These are phyloP conservation scores for Isatis lusitanica DNA, from an alignment of 441 rosid genomes.

Conservation along the genomic window DNA sequence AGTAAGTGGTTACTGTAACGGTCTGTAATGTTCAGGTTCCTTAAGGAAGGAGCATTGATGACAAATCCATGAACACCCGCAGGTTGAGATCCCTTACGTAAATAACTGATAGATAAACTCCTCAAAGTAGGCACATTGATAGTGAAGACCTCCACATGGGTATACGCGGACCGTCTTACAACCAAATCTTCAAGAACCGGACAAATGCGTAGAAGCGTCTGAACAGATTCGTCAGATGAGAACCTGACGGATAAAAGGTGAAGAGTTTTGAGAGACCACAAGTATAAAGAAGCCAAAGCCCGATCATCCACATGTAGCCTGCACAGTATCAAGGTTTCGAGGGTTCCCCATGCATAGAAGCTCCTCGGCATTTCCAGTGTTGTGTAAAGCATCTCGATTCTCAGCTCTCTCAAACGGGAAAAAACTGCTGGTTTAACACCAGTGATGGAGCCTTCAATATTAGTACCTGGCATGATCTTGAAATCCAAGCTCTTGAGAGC, in stretches of 20 bases:
- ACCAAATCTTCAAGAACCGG: constrained; percentile 15
- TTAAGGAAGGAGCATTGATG: not conserved
- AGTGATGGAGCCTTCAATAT: not conserved
- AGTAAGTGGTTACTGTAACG: not conserved
- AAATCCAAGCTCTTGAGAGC: not conserved
- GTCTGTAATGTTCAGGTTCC: constrained; percentile 3
- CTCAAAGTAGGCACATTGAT: constrained; percentile 6
- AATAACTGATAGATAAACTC: not conserved
- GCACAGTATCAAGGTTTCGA: constrained; percentile 3
- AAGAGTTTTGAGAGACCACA: constrained; percentile 5
- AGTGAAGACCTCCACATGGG: not conserved
- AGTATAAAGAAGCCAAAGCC: not conserved
- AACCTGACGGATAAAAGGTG: constrained; percentile 4
- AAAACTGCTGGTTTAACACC: not conserved
- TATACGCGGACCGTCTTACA: not conserved
- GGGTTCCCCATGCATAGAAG: not conserved
- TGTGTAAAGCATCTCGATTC: not conserved
- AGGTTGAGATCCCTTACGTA: not conserved
- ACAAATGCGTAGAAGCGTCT: not conserved
- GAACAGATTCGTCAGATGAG: not conserved
- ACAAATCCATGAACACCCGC: not conserved
- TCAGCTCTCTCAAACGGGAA: constrained; percentile 10
- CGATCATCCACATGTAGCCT: not conserved
- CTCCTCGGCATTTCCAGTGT: not conserved
- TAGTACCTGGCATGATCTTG: no score